Evolutionary conservation across 202 grass and related monocot genomes (phyloP), one percentile per base, ranked within the genome.

Genomic region (Setaria italica): DNA sequence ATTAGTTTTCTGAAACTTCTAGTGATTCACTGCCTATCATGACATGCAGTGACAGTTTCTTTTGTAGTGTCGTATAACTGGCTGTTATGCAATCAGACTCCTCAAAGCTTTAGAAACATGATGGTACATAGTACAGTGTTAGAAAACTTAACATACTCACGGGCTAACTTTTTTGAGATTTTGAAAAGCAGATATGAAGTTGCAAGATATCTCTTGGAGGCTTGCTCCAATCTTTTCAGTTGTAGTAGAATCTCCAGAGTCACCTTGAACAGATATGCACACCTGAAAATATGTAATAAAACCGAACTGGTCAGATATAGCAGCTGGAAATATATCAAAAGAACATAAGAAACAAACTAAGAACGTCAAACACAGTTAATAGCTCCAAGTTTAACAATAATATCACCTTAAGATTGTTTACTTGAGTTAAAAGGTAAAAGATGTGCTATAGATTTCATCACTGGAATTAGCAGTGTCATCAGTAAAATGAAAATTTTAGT

Each of bases 171-270:
- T 84, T 72, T 67, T 89, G 57, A 98, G 54, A 89, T 88, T 98
- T 73, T 86, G 90, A 78, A 89, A 87, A 79, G 95, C 86, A 11
- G 76, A 86, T 78, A 98, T 81, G n/a, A 98, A 86, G 67, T 84
- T 89, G 72, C 75, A 85, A 84, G 90, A 94, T 84, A 95, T 94
- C 86, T 90, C 77, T 25, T 57, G 72, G 77, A 95, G 80, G 14
- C 86, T 84, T 7, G 74, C 84, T 84, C 93, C 95, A 62, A 95
- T 86, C 75, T 77, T 93, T 85, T 92, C 78, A 15, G 74, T 41
- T 78, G 88, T 67, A 84, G 67, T 60, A 80, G 19, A 89, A 73
- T 79, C 20, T 14, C 56, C 82, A 17, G 64, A 67, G 89, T 74
- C 86, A 86, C 73, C 45, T 84, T 82, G 70, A 79, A 85, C 20